phyloP scores from a whole-genome alignment of 495 filamentous ascomycete species.

The Xylaria intraflava region DNA sequence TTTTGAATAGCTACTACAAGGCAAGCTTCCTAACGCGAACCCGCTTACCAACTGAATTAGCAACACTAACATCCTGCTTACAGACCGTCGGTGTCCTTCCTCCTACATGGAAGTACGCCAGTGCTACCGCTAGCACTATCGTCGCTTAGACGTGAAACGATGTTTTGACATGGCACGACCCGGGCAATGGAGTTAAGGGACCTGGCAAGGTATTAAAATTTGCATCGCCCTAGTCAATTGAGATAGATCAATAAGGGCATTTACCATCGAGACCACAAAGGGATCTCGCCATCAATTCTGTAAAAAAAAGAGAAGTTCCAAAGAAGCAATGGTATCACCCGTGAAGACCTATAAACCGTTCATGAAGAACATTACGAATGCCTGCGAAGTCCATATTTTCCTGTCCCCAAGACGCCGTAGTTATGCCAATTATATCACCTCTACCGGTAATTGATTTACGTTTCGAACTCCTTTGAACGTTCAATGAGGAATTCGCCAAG shows the following conservation, averaged over 20 bases:
- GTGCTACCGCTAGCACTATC: constrained; percentile 55
- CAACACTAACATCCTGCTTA: constrained; percentile 38
- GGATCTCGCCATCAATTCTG: constrained; percentile 12
- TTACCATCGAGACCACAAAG: constrained; percentile 14
- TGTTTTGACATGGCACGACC: constrained; percentile 18
- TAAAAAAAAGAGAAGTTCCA: background rate
- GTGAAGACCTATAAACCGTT: constrained; percentile 11
- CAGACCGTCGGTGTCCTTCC: constrained; percentile 84
- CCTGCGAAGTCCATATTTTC: constrained; percentile 4
- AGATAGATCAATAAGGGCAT: constrained; percentile 22
- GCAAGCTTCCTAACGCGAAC: constrained; percentile 1
- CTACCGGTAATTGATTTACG: constrained; percentile 7
- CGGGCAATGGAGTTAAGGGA: constrained; percentile 28
- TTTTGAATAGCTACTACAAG: constrained; percentile 10
- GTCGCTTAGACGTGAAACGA: constrained; percentile 49
- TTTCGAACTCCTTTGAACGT: constrained; percentile 69
- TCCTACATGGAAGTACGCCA: constrained; percentile 97
- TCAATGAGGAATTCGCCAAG: constrained; percentile 82
- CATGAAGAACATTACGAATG: constrained; percentile 6
- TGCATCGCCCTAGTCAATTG: constrained; percentile 15
- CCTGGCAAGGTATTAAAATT: constrained; percentile 24
- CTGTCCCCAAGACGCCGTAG: constrained; percentile 18
- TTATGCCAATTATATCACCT: constrained; percentile 9
- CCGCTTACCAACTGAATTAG: background rate
- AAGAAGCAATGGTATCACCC: constrained; percentile 21